Evolutionary conservation across 2,329 filamentous ascomycete species (phyloP), one percentile per base, ranked within the genome.

Genomic region (Neopestalotiopsis sp.): DNA sequence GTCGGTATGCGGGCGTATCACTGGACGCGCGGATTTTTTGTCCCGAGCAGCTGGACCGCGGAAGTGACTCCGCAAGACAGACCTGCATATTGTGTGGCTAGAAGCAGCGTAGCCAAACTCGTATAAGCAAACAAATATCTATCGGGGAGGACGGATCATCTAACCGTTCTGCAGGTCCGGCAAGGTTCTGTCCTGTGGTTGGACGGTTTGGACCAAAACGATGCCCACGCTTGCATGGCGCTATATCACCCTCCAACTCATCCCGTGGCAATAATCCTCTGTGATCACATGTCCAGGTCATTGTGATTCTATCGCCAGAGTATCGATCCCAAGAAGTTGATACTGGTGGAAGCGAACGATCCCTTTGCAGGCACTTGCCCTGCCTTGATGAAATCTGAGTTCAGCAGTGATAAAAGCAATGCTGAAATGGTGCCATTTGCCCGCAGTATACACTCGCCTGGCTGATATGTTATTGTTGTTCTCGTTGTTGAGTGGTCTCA

Each of bases 31-130:
- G 45, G 45, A 28, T 28, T n/a, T 10, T 17, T 20, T 52, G 45
- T 52, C 45, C 45, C 45, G 45, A 52, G 45, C n/a, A 52, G 45
- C 45, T 52, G 45, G 45, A 52, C 45, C 45, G 45, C 45, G 45
- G 45, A 52, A 52, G 45, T 20, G 45, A 17, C 45, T 52, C 45
- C 45, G 45, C 17, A 10, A 52, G 45, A 52, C 20, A 52, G 45
- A 52, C 45, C 17, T 52, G 45, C 45, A 52, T 52, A 20, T n/a
- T 12, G 6, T 52, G 1, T 52, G 45, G 45, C 45, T 20, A 20
- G 5, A 52, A n/a, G 17, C 17, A 52, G 45, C 45, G 20, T 52
- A 20, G 45, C 45, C 45, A 52, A 52, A 52, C 45, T 52, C 45
- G 45, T 52, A 52, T 52, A 52, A 52, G 45, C 45, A 52, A 52